phyloP scores from a whole-genome alignment of 78 protist species.

The Guillardia theta region DNA sequence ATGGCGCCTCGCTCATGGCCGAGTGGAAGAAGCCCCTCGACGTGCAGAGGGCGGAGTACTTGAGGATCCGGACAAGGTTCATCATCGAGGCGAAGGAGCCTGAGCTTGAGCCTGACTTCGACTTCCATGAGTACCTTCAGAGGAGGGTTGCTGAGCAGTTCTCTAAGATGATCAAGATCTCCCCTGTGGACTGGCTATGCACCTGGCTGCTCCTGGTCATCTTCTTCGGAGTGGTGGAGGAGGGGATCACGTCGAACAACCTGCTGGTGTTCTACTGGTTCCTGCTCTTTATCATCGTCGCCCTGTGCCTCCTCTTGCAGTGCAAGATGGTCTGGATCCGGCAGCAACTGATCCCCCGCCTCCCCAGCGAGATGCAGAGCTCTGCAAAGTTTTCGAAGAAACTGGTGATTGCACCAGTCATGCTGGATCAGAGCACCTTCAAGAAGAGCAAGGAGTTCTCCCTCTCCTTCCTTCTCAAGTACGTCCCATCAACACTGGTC shows the following conservation, averaged over 20 bases:
- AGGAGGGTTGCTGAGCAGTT: background rate
- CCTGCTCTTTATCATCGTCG: background rate
- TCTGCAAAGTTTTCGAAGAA: background rate
- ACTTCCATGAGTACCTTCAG: background rate
- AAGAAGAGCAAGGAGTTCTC: no score
- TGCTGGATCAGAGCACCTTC: background rate
- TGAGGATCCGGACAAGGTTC: background rate
- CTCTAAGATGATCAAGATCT: background rate
- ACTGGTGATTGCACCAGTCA: background rate
- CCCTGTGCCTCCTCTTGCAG: slow-evolving; percentile 8
- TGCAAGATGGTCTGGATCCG: background rate
- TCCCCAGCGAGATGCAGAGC: background rate
- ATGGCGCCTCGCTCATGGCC: background rate
- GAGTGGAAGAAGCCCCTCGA: background rate
- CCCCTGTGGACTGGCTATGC: background rate
- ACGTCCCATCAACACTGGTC: no score
- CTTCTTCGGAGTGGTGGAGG: background rate
- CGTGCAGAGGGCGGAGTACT: background rate
- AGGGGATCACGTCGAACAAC: background rate
- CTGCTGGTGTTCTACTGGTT: background rate
- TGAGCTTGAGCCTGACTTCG: background rate
- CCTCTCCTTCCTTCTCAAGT: no score
- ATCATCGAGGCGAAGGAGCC: background rate
- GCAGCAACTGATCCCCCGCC: background rate
- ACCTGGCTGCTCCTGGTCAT: background rate